Percentiles rank a stretch among this genome's conserved stretches.
These are phyloP conservation scores for Neonectria magnoliae DNA, from an alignment of 2,329 filamentous ascomycete species.

Conservation along the genomic window DNA sequence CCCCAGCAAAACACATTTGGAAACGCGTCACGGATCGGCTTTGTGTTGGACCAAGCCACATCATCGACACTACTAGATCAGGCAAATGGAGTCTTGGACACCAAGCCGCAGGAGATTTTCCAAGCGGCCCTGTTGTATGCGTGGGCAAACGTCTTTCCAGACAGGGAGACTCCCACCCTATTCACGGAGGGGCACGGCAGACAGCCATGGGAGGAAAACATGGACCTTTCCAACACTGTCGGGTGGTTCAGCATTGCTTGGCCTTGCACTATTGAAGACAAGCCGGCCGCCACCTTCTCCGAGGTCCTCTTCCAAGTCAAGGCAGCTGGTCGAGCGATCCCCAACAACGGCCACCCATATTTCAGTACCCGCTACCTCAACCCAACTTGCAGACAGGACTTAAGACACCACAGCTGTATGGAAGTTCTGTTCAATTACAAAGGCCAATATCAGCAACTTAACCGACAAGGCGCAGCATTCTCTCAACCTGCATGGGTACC, in stretches of 20 bases:
- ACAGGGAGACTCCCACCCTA: slow-evolving; percentile 46
- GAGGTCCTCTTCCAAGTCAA: neutral
- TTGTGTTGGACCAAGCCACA: slow-evolving; percentile 9
- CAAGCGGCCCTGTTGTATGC: slow-evolving; percentile 43
- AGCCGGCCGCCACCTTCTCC: neutral
- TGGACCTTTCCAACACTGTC: slow-evolving; percentile 51
- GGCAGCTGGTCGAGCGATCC: neutral
- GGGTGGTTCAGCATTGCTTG: slow-evolving; percentile 53
- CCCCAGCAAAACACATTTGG: neutral
- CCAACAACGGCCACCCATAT: neutral
- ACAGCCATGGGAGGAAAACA: slow-evolving; percentile 44
- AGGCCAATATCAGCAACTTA: neutral
- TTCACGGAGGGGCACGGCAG: slow-evolving; percentile 55
- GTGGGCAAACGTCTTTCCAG: slow-evolving; percentile 46
- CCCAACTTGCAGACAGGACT: neutral
- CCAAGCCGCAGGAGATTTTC: slow-evolving; percentile 24
- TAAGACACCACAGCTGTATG: neutral
- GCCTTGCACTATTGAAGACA: neutral
- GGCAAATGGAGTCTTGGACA: slow-evolving; percentile 17
- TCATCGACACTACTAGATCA: slow-evolving; percentile 10
- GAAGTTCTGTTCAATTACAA: neutral
- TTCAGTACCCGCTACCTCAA: neutral
- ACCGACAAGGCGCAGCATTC: neutral
- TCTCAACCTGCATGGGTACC: neutral
- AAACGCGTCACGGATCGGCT: neutral